Evolutionary conservation across 805 yeast species (phyloP).

Genomic region (Jamesozyma hellenica): DNA sequence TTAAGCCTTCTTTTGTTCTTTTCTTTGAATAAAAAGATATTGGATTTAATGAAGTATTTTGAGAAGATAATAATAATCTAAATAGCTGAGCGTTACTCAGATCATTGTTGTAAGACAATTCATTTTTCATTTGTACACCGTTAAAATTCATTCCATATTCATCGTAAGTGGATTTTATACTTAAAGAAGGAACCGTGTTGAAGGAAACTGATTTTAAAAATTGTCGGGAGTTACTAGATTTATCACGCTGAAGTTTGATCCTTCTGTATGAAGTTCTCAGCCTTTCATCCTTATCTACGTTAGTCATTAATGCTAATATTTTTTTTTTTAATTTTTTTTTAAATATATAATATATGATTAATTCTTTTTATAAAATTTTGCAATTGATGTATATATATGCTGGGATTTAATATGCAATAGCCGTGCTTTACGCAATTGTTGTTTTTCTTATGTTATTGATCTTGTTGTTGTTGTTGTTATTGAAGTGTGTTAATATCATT

Average conservation of each 20-base stretch:
- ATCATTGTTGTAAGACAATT: neutral
- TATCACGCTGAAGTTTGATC: conserved; percentile 6
- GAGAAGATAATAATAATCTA: neutral
- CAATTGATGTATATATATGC: too few relatives aligned
- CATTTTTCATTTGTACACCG: conserved; percentile 14
- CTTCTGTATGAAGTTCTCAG: conserved; percentile 12
- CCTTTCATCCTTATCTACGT: conserved; percentile 7
- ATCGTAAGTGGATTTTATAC: conserved; percentile 12
- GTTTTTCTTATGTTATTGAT: too few relatives aligned
- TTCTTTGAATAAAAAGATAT: neutral
- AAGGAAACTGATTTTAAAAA: conserved; percentile 19
- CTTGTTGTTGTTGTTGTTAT: too few relatives aligned
- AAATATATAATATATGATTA: too few relatives aligned
- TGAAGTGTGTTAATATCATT: too few relatives aligned
- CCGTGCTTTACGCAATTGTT: too few relatives aligned
- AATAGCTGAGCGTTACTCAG: neutral
- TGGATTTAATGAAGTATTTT: neutral
- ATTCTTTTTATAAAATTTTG: too few relatives aligned
- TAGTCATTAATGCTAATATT: neutral
- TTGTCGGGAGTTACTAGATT: too few relatives aligned
- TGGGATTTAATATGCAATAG: too few relatives aligned
- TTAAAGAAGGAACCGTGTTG: conserved; percentile 26
- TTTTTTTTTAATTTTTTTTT: too few relatives aligned
- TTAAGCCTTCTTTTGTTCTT: neutral
- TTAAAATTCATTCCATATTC: conserved; percentile 12